Evolutionary conservation across 805 yeast species (phyloP).

Genomic region (Phaffomyces opuntiae): DNA sequence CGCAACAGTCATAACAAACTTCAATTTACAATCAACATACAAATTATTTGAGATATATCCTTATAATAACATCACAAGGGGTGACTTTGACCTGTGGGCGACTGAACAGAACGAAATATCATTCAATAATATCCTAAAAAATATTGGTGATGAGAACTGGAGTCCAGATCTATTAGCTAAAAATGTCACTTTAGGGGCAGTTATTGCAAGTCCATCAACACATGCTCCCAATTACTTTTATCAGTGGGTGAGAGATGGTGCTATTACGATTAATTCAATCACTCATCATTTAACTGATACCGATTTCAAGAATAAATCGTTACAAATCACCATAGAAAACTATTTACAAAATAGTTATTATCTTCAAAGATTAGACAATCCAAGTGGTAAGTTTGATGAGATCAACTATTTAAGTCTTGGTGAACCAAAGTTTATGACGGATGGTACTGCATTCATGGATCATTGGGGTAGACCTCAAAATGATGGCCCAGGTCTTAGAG

Average conservation of each 20-base stretch:
- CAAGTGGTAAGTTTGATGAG: conserved; percentile 51
- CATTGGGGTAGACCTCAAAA: conserved; percentile 95
- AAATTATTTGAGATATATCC: conserved; percentile 16
- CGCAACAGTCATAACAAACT: conserved; percentile 14
- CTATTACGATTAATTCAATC: conserved; percentile 66
- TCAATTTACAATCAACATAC: conserved; percentile 18
- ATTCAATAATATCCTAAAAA: conserved; percentile 36
- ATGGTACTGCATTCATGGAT: conserved; percentile 54
- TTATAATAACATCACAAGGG: conserved; percentile 16
- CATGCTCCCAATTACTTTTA: conserved; percentile 71
- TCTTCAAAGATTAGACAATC: conserved; percentile 63
- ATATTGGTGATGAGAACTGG: conserved; percentile 38
- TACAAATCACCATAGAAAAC: conserved; percentile 37
- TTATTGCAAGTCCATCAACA: conserved; percentile 80
- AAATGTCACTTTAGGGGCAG: conserved; percentile 56
- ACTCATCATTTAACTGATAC: conserved; percentile 46
- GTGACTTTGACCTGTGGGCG: conserved; percentile 40
- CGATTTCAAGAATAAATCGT: conserved; percentile 19
- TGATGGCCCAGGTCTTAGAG: conserved; percentile 88
- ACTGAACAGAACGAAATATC: conserved; percentile 33
- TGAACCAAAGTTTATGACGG: conserved; percentile 79
- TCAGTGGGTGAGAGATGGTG: conserved; percentile 90
- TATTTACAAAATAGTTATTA: conserved; percentile 53
- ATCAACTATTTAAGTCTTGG: conserved; percentile 57
- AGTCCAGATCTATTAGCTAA: conserved; percentile 23